These are phyloP conservation scores for Monosporascus sp. DNA, from an alignment of 2,329 filamentous ascomycete genomes.

Conservation along the genomic window DNA sequence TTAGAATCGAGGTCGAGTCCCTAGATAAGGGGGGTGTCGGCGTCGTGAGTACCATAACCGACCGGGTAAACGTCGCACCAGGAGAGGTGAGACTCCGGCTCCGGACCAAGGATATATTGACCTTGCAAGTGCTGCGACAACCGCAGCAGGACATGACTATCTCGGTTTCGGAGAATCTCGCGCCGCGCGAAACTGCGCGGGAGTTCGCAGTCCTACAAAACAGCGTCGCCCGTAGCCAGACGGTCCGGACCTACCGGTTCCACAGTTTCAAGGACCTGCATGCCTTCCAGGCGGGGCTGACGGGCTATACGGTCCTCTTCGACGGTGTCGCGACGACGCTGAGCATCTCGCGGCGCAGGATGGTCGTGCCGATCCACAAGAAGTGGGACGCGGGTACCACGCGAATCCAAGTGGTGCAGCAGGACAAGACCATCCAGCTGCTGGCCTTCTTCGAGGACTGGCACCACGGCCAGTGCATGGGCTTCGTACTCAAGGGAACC, in stretches of 20 bases:
- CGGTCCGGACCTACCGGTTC: constrained; percentile 68
- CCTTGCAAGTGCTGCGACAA: constrained; percentile 63
- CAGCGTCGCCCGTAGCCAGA: constrained; percentile 48
- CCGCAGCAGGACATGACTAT: constrained; percentile 73
- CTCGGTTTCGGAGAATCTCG: constrained; percentile 64
- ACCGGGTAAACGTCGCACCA: constrained; percentile 74
- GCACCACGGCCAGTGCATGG: constrained; percentile 81
- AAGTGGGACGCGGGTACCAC: constrained; percentile 84
- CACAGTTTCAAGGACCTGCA: constrained; percentile 65
- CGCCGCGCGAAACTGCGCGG: constrained; percentile 54
- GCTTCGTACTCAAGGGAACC: constrained; percentile 77
- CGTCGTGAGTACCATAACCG: constrained; percentile 63
- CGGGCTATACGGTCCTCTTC: constrained; percentile 71
- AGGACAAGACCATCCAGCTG: constrained; percentile 70
- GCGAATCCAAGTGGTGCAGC: constrained; percentile 72
- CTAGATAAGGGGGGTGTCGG: constrained; percentile 41
- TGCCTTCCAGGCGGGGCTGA: constrained; percentile 71
- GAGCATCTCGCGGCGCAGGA: constrained; percentile 75
- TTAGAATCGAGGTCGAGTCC: constrained; percentile 71
- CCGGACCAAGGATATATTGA: constrained; percentile 54
- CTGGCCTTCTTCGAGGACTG: constrained; percentile 87
- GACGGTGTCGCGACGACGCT: constrained; percentile 69
- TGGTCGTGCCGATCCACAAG: constrained; percentile 91
- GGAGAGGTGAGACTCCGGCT: constrained; percentile 67
- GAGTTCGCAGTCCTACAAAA: constrained; percentile 59